Evolutionary conservation across 2,329 filamentous ascomycete genomes (phyloP).

Genomic region (Monilinia fructicola): DNA sequence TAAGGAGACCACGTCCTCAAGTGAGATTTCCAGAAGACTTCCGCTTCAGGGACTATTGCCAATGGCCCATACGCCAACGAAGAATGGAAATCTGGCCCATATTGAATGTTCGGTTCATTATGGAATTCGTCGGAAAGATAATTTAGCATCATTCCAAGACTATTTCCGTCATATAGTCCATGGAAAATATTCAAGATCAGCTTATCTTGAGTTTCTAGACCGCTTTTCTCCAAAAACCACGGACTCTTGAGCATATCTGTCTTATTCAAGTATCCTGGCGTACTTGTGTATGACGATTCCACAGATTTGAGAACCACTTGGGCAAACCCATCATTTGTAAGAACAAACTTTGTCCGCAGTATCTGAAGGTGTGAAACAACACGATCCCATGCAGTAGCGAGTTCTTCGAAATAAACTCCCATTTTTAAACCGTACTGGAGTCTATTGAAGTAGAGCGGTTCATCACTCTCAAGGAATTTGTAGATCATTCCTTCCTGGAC

Average conservation of each 20-base stretch:
- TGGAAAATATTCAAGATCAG: constrained; percentile 77
- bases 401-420: constrained; percentile 45
- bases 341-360: constrained; percentile 69
- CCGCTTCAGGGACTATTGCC: constrained; percentile 46
- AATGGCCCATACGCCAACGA: constrained; percentile 70
- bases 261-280: constrained; percentile 10
- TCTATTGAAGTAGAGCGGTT: constrained; percentile 71
- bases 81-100: constrained; percentile 61
- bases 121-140: constrained; percentile 56
- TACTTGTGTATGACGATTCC: constrained; percentile 30
- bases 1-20: constrained; percentile 33
- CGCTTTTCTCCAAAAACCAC: constrained; percentile 29
- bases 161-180: constrained; percentile 81
- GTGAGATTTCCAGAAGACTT: constrained; percentile 62
- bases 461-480: constrained; percentile 57
- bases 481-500: constrained; percentile 86
- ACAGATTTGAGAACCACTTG: constrained; percentile 62
- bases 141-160: constrained; percentile 66
- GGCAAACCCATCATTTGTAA: constrained; percentile 71
- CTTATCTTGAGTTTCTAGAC: constrained; percentile 24
- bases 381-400: constrained; percentile 59
- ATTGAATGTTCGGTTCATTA: constrained; percentile 32
- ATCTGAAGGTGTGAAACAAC: constrained; percentile 58
- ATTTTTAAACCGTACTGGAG: constrained; percentile 61
- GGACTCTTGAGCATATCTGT: constrained; percentile 34